Conservation (phyloP, 352 stramenopile genomes). For the Discostella stelligera region DNA sequence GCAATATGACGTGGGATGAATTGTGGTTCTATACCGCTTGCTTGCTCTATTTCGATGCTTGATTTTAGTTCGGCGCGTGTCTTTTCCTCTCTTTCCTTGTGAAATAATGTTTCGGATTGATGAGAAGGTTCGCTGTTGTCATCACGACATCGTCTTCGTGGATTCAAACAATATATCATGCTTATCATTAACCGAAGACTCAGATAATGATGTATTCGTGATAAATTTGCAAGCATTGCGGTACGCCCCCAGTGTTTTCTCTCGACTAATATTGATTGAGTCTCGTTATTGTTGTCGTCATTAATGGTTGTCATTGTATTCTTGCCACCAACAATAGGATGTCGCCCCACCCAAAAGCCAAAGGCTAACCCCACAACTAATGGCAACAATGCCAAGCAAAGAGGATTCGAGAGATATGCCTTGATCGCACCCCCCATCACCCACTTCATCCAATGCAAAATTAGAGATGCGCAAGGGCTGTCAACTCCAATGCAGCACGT, state of each 20-base stretch:
- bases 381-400: constrained; percentile 46
- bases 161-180: constrained; percentile 2
- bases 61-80: constrained; percentile 22
- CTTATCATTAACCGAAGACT: constrained; percentile 8
- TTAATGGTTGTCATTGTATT: background rate
- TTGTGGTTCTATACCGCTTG: constrained; percentile 54
- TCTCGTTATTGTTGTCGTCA: background rate
- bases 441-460: constrained; percentile 26
- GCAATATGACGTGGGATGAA: constrained; percentile 65
- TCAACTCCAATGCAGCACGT: background rate
- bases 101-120: constrained; percentile 13
- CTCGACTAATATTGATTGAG: background rate
- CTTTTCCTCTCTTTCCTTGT: constrained; percentile 35
- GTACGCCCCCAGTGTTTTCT: background rate
- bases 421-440: constrained; percentile 29
- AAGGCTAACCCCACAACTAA: constrained; percentile 27
- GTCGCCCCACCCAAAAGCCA: constrained; percentile 29
- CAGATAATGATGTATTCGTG: constrained; percentile 15
- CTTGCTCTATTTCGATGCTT: constrained; percentile 20
- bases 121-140: background rate
- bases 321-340: background rate
- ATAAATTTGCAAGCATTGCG: background rate
- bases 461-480: constrained; percentile 17
- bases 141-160: background rate
- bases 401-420: constrained; percentile 33